These are phyloP conservation scores for Scheffersomyces coipomensis DNA, from an alignment of 805 yeast genomes.

Conservation along the genomic window DNA sequence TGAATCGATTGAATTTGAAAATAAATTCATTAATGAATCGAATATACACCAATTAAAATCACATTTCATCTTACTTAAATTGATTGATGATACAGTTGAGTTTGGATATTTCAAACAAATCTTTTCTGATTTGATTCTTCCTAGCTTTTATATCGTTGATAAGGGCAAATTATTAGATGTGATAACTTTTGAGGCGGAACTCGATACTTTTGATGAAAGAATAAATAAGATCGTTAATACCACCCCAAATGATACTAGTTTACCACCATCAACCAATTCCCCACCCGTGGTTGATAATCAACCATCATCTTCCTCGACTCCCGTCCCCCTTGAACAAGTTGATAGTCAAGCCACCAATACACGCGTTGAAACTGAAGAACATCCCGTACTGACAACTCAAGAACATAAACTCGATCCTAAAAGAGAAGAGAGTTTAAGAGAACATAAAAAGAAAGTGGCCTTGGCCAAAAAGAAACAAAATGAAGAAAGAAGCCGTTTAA, in stretches of 20 bases:
- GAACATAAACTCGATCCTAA: neutral
- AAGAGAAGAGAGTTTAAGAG: conserved; percentile 5
- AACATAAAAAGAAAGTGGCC: conserved; percentile 9
- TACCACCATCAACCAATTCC: no score
- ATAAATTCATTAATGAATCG: conserved; percentile 8
- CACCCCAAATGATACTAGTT: no score
- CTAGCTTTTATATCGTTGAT: conserved; percentile 56
- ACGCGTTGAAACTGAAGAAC: neutral
- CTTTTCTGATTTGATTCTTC: conserved; percentile 51
- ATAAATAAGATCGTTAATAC: conserved; percentile 5
- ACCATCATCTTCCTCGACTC: no score
- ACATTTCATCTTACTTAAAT: conserved; percentile 15
- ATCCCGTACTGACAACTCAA: conserved; percentile 5
- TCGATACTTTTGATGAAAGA: conserved; percentile 22
- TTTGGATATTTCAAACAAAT: conserved; percentile 46
- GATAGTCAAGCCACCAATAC: neutral
- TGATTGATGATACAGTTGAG: conserved; percentile 16
- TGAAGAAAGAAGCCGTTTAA: conserved; percentile 56
- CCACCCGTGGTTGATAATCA: no score
- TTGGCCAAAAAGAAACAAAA: conserved; percentile 36
- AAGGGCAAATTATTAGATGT: conserved; percentile 46
- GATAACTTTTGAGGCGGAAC: conserved; percentile 30
- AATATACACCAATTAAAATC: conserved; percentile 1
- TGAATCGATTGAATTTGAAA: conserved; percentile 11
- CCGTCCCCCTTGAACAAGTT: no score